Base-by-base conservation (phyloP, 2,329 filamentous ascomycete species). In the Colletotrichum coccodes region DNA sequence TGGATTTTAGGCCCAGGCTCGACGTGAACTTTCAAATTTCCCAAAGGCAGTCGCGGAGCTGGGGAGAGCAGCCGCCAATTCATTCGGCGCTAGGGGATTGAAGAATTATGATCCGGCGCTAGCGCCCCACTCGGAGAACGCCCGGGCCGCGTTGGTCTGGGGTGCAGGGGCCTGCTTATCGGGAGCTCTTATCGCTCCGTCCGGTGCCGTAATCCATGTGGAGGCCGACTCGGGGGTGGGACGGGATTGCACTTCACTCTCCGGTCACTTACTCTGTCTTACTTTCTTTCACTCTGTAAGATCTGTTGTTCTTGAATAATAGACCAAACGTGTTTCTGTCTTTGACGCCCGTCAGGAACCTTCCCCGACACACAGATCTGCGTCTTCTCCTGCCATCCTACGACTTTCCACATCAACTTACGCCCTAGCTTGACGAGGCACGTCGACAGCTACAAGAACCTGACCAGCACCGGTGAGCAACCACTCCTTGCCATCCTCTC, bases 31-130 rank as follows among this genome's bases (percentile, higher is more conserved):
- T 78, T 77, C 80, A 82, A 83, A 82, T 79, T 80, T 79, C 76
- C 73, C 69, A 73, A 76, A 75, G 76, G 73, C 65, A 70, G 60
- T 73, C 69, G 73, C 72, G 75, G 78, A 76, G 75, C 80, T 78
- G 81, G 82, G 81, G 77, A 72, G 68, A 76, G 71, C 72, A 54
- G 79, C 75, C 77, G 73, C 80, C 80, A 82, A 83, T 78, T 77
- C 80, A 77, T 79, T 75, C 71, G 65, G 70, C 80, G 81, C 81
- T 83, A 83, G 79, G 76, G 2, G 12, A 1, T 56, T 80, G 66
- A 78, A 76, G 7, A 82, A 79, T 53, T 53, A 75, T 81, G n/a
- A 71, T 79, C 79, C 80, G 78, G 42, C 38, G 42, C 30, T 64
- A 72, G 40, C 7, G 42, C 16, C 12, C 57, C 59, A 54, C 63